Percentiles rank a stretch among this genome's conserved stretches.
These are phyloP conservation scores for Aspergillus mulundensis DNA, from an alignment of 495 filamentous ascomycete species.

Conservation along the genomic window DNA sequence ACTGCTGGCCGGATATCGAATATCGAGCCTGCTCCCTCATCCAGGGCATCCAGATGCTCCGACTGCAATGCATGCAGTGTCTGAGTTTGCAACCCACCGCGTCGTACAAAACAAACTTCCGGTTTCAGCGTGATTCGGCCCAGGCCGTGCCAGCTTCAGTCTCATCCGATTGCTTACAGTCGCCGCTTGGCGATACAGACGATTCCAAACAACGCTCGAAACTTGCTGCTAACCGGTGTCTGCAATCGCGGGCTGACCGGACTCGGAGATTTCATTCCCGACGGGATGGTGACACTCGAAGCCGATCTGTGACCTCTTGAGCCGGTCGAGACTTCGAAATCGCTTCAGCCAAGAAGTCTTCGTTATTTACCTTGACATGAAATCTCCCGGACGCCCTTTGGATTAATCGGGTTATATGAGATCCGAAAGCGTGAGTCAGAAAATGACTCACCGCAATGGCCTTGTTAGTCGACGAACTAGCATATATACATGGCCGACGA, in stretches of 20 bases:
- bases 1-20: slow-evolving; percentile 52
- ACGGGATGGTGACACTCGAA: slow-evolving; percentile 17
- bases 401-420: background rate
- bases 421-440: background rate
- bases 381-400: too few relatives aligned
- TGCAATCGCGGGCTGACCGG: slow-evolving; percentile 20
- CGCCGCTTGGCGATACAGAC: slow-evolving; percentile 21
- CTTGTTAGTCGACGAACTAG: background rate
- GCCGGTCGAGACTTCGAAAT: background rate
- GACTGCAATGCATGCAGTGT: slow-evolving; percentile 41
- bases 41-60: slow-evolving; percentile 51
- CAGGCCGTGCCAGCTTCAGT: slow-evolving; percentile 16
- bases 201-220: slow-evolving; percentile 25
- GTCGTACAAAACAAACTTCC: slow-evolving; percentile 21
- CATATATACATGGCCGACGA: background rate
- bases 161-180: slow-evolving; percentile 16
- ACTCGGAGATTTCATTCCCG: slow-evolving; percentile 22
- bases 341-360: background rate
- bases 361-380: background rate
- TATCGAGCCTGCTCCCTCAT: slow-evolving; percentile 48
- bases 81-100: slow-evolving; percentile 22
- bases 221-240: slow-evolving; percentile 19
- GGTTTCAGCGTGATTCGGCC: slow-evolving; percentile 18
- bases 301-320: slow-evolving; percentile 27
- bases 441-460: background rate